Conservation (phyloP, 2,329 filamentous ascomycete genomes). For the Endothia cerciana region DNA sequence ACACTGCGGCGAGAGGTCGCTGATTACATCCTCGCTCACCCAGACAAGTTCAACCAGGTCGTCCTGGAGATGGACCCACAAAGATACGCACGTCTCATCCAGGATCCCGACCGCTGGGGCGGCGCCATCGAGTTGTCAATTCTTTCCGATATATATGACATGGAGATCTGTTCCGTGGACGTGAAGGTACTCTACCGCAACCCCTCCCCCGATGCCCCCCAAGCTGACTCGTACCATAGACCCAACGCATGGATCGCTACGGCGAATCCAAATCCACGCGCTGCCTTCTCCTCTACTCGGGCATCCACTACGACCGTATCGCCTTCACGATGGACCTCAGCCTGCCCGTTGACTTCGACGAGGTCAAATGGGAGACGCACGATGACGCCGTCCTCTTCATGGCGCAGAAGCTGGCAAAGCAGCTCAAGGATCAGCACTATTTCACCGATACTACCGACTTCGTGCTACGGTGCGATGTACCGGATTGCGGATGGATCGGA, state of each 20-base stretch:
- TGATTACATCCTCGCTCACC: slow-evolving; percentile 74
- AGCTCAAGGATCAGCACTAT: slow-evolving; percentile 74
- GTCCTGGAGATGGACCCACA: slow-evolving; percentile 74
- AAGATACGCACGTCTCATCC: slow-evolving; percentile 82
- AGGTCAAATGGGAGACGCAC: slow-evolving; percentile 58
- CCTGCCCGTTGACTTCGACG: slow-evolving; percentile 74
- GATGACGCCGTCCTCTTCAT: slow-evolving; percentile 72
- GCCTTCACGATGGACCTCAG: slow-evolving; percentile 68
- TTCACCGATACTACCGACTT: slow-evolving; percentile 88
- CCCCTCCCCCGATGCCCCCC: slow-evolving; percentile 16
- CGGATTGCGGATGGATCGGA: slow-evolving; percentile 67
- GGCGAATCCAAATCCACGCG: slow-evolving; percentile 73
- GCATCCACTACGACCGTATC: slow-evolving; percentile 92
- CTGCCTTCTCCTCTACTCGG: slow-evolving; percentile 85
- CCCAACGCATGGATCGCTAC: slow-evolving; percentile 66
- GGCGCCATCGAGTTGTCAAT: slow-evolving; percentile 90
- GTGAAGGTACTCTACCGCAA: slow-evolving; percentile 56
- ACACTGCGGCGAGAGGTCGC: slow-evolving; percentile 78
- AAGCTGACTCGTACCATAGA: slow-evolving; percentile 31
- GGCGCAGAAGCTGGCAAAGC: slow-evolving; percentile 65
- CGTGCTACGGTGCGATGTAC: slow-evolving; percentile 72
- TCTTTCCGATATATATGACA: slow-evolving; percentile 79
- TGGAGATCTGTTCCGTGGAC: slow-evolving; percentile 85
- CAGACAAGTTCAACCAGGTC: slow-evolving; percentile 73
- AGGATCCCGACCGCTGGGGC: slow-evolving; percentile 82